These are phyloP conservation scores for Cenchrus fungigraminus DNA, from an alignment of 176 grass and related monocot genomes.

Conservation along the genomic window DNA sequence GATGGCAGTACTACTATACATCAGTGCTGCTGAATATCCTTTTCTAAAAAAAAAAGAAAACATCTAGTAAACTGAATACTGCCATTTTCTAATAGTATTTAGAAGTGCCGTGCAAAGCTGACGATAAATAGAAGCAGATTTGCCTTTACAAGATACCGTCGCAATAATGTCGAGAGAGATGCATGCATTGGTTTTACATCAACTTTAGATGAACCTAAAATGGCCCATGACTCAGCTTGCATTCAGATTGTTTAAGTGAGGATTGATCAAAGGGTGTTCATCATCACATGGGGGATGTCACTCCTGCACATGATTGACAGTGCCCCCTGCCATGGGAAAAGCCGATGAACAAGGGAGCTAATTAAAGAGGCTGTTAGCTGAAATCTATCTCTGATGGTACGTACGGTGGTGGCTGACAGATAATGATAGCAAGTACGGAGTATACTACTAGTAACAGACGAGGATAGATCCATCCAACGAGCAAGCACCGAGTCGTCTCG, in stretches of 20 bases:
- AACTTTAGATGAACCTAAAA: neutral
- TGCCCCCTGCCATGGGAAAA: neutral
- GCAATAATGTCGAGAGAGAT: neutral
- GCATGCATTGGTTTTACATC: neutral
- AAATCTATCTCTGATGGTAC: neutral
- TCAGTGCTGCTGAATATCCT: no score
- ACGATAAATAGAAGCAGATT: neutral
- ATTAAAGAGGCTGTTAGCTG: neutral
- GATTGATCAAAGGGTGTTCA: neutral
- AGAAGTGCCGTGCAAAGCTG: neutral
- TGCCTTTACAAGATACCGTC: neutral
- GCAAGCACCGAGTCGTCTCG: neutral
- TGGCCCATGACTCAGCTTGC: neutral
- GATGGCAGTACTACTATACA: no score
- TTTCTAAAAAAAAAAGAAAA: no score
- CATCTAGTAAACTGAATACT: no score
- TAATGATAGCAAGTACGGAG: neutral
- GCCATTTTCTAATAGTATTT: no score
- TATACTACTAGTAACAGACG: neutral
- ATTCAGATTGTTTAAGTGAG: neutral
- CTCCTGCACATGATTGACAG: constrained; percentile 35
- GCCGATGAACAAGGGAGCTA: neutral
- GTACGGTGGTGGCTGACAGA: neutral
- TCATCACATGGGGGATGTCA: constrained; percentile 48
- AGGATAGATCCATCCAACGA: neutral